Percentiles rank a stretch among this genome's conserved stretches.
These are phyloP conservation scores for Graphiopsis chlorocephala DNA, from an alignment of 2,329 filamentous ascomycete species.

Conservation along the genomic window DNA sequence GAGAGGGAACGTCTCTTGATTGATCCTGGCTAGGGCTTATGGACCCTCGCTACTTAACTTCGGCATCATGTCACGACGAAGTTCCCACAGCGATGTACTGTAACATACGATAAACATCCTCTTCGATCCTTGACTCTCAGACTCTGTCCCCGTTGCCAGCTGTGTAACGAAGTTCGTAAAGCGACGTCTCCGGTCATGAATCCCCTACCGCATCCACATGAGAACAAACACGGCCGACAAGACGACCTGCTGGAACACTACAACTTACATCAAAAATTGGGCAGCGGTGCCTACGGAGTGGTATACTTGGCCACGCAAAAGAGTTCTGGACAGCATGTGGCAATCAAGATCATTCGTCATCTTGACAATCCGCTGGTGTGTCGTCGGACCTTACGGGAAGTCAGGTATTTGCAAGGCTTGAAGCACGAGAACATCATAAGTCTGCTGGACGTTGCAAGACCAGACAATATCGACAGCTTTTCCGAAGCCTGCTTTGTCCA, in stretches of 20 bases:
- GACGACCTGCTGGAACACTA: constrained; percentile 63
- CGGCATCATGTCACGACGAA: no score
- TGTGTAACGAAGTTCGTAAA: no score
- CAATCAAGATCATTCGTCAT: constrained; percentile 98
- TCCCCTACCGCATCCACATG: no score
- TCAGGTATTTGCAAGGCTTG: constrained; percentile 95
- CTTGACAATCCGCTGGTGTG: constrained; percentile 98
- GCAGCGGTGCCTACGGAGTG: constrained; percentile 93
- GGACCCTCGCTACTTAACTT: no score
- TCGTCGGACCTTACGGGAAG: constrained; percentile 91
- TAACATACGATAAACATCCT: no score
- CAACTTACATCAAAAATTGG: constrained; percentile 93
- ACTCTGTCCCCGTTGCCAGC: no score
- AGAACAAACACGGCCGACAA: constrained; percentile 40
- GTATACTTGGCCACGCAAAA: constrained; percentile 90
- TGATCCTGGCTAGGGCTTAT: no score
- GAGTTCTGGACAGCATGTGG: constrained; percentile 82
- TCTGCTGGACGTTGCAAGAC: constrained; percentile 97
- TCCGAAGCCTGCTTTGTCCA: constrained; percentile 81
- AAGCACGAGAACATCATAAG: constrained; percentile 68
- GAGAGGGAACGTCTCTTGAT: no score
- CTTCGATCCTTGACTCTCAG: no score
- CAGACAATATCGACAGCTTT: constrained; percentile 89
- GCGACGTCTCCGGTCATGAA: no score
- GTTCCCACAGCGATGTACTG: no score